Conservation (phyloP, 192 early-diverging fungal genomes). For the Podila clonocystis region DNA sequence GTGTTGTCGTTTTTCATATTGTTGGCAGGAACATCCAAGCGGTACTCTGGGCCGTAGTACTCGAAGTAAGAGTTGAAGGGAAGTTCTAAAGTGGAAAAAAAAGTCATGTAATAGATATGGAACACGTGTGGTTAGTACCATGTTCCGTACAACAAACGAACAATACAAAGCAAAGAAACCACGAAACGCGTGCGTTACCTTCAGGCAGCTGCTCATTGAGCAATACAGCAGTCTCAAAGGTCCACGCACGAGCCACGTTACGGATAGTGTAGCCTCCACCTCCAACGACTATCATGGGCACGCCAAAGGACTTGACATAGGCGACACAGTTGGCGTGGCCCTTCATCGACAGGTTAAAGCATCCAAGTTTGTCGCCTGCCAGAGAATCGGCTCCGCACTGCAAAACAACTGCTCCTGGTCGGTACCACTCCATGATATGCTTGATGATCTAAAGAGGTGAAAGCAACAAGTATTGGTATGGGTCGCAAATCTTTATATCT, state of each 20-base stretch:
- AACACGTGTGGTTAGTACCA: background rate
- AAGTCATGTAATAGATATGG: background rate
- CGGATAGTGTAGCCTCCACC: constrained; percentile 98
- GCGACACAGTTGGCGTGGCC: constrained; percentile 92
- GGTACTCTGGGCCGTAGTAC: constrained; percentile 94
- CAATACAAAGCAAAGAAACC: background rate
- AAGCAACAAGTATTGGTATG: background rate
- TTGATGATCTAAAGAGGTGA: constrained; percentile 77
- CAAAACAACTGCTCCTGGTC: constrained; percentile 90
- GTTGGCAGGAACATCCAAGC: constrained; percentile 85
- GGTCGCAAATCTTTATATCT: too few species aligned
- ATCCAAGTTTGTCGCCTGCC: constrained; percentile 93
- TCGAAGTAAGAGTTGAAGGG: constrained; percentile 91
- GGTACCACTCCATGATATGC: constrained; percentile 93
- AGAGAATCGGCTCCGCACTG: constrained; percentile 99
- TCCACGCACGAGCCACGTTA: constrained; percentile 97
- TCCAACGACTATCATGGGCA: constrained; percentile 93
- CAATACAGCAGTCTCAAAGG: constrained; percentile 91
- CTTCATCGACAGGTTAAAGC: constrained; percentile 94
- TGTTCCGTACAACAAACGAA: background rate
- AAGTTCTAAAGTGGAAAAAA: constrained; percentile 56
- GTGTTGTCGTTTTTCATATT: constrained; percentile 93
- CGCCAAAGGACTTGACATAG: constrained; percentile 91
- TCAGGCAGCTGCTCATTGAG: constrained; percentile 77
- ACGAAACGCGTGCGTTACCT: constrained; percentile 40